phyloP scores from a whole-genome alignment of 1,284 basidiomycete genomes.

The Sphagnurus paluster region DNA sequence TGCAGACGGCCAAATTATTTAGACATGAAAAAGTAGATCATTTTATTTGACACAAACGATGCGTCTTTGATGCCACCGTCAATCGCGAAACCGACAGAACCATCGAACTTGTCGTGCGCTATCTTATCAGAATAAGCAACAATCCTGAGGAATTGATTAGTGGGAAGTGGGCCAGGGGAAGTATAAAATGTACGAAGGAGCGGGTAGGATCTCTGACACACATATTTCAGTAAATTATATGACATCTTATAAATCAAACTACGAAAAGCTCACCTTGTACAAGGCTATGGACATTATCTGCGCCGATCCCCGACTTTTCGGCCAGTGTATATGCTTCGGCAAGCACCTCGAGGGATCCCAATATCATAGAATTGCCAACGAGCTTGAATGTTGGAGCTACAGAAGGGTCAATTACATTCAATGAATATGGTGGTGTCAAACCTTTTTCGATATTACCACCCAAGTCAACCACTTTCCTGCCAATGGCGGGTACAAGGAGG shows the following conservation, averaged over 20 bases:
- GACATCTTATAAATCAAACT: conserved; percentile 16
- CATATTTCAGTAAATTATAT: background rate
- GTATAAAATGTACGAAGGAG: conserved; percentile 45
- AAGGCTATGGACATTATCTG: conserved; percentile 55
- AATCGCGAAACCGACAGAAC: conserved; percentile 80
- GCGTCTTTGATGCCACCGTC: conserved; percentile 87
- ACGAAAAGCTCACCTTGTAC: conserved; percentile 49
- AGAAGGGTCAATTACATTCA: conserved; percentile 2
- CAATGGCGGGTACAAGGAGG: conserved; percentile 77
- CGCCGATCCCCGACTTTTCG: conserved; percentile 81
- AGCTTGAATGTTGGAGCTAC: conserved; percentile 79
- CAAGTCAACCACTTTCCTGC: conserved; percentile 72
- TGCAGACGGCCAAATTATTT: conserved; percentile 22
- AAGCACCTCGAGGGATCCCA: conserved; percentile 75
- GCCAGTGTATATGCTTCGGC: conserved; percentile 82
- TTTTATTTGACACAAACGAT: conserved; percentile 35
- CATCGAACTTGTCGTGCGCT: conserved; percentile 73
- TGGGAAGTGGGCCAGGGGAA: conserved; percentile 4
- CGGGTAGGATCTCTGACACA: conserved; percentile 56
- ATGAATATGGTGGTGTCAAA: conserved; percentile 18
- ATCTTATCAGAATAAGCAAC: conserved; percentile 70
- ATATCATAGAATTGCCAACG: conserved; percentile 72
- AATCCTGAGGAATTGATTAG: conserved; percentile 35
- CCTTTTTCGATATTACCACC: conserved; percentile 81
- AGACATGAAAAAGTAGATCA: background rate